Evolutionary conservation across 495 filamentous ascomycete species (phyloP), one percentile per base, ranked within the genome.

Genomic region (Tetracladium marchalianum): DNA sequence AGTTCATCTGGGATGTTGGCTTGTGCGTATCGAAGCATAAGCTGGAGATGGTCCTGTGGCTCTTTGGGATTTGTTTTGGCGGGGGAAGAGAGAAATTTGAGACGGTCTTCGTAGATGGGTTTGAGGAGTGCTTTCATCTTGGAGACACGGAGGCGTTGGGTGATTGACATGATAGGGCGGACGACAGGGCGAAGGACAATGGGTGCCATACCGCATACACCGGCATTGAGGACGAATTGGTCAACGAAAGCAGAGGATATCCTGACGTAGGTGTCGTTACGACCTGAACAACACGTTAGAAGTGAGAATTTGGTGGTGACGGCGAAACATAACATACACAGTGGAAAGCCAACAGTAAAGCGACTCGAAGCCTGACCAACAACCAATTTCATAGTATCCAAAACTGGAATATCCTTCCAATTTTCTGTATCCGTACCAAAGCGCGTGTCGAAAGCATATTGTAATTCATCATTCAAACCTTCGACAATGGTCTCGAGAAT

Each of bases 331-430:
- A 31, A 37, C 50, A 35, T 47, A 64, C 65, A 67, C 5, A 71
- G 45, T 1, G 62, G 59, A n/a, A 56, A 35, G 1, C 67, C 68
- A 18, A 71, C 53, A 12, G 65, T 64, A 48, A 67, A 66, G 10
- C 66, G 60, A 44, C 60, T 66, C 8, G 61, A 46, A 4, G 53
- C 56, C 15, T 59, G 59, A 1, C 58, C 57, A 7, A 71, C 57
- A 15, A 69, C 50, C 41, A 51, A 44, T 39, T 57, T 47, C 27
- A 66, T 53, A 11, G 56, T 56, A 11, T 63, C 47, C 32, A 58
- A 46, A 11, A 71, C 11, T 11, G 40, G 18, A 18, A 42, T 8
- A 15, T 40, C 43, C 6, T 17, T 43, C 44, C 40, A 36, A 8
- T 41, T 27, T 8, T 39, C 22, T 1, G 43, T 44, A 2, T 46